These are phyloP conservation scores for Peterozyma toletana DNA, from an alignment of 805 yeast species.

Conservation along the genomic window DNA sequence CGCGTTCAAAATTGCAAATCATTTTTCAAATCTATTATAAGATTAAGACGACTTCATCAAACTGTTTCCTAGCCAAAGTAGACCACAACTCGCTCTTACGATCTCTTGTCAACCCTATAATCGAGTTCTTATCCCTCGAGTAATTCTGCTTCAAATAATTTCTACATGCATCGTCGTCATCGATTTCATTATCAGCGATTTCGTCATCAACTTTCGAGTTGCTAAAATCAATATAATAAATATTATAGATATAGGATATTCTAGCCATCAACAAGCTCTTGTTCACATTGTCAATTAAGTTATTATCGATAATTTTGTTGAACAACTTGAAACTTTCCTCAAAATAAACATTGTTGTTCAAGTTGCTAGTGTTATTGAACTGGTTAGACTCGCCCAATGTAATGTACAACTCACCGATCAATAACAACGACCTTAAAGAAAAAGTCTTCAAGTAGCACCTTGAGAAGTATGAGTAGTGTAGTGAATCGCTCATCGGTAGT, in stretches of 20 bases:
- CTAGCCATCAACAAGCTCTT: conserved; percentile 30
- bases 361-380: conserved; percentile 28
- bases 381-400: conserved; percentile 33
- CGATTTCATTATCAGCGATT: conserved; percentile 10
- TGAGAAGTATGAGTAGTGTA: conserved; percentile 68
- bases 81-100: conserved; percentile 78
- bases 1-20: neutral
- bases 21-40: too few species aligned
- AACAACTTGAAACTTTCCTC: conserved; percentile 36
- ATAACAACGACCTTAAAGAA: conserved; percentile 59
- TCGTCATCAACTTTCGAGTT: conserved; percentile 1
- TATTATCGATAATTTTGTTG: conserved; percentile 37
- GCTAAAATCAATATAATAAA: conserved; percentile 9
- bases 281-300: conserved; percentile 35
- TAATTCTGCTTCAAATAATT: conserved; percentile 22
- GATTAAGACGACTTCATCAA: conserved; percentile 34
- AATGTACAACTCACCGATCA: conserved; percentile 65
- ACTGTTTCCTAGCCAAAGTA: conserved; percentile 64
- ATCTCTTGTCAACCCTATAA: conserved; percentile 49
- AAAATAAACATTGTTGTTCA: conserved; percentile 36
- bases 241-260: conserved; percentile 24
- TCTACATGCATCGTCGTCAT: conserved; percentile 20
- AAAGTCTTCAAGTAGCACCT: conserved; percentile 64
- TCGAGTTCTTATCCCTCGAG: conserved; percentile 25
- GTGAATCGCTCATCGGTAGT: conserved; percentile 60